phyloP scores from a whole-genome alignment of 352 stramenopile genomes.

The Blastocystis sp. region DNA sequence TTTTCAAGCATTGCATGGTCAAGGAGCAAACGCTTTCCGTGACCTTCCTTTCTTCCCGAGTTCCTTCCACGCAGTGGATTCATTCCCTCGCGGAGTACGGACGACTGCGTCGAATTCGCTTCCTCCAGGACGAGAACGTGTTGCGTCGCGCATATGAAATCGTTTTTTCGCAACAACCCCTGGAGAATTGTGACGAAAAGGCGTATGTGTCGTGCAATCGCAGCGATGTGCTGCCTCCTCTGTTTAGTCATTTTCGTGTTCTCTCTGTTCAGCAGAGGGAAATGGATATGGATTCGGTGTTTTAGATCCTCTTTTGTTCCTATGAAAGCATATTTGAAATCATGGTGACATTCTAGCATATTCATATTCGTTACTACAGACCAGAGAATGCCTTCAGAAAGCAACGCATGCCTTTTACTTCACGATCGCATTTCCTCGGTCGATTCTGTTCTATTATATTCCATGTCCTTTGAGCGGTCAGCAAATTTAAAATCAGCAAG shows the following conservation, averaged over 20 bases:
- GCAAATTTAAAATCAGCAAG: background rate
- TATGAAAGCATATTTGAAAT: too few relatives aligned
- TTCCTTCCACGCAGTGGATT: background rate
- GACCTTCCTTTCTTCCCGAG: background rate
- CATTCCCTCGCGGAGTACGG: background rate
- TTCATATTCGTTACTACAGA: too few relatives aligned
- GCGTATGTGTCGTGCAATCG: conserved; percentile 21
- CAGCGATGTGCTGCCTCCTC: background rate
- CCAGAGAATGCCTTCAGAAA: too few relatives aligned
- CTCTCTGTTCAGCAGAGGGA: background rate
- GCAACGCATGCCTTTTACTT: too few relatives aligned
- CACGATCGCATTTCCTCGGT: too few relatives aligned
- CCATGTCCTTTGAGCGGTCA: background rate
- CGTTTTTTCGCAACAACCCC: background rate
- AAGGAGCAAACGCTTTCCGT: background rate
- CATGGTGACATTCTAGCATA: too few relatives aligned
- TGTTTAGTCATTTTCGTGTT: background rate
- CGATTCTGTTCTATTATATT: background rate
- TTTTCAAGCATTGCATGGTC: conserved; percentile 33
- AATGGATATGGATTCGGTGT: too few relatives aligned
- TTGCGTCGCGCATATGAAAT: background rate
- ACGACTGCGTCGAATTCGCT: background rate
- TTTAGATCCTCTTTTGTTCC: too few relatives aligned
- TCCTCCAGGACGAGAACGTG: background rate
- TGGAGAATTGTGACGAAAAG: background rate